Percentiles rank a stretch among this genome's conserved stretches.
phyloP scores from a whole-genome alignment of 2,329 filamentous ascomycete species.

The Tolypocladium endophyticum region DNA sequence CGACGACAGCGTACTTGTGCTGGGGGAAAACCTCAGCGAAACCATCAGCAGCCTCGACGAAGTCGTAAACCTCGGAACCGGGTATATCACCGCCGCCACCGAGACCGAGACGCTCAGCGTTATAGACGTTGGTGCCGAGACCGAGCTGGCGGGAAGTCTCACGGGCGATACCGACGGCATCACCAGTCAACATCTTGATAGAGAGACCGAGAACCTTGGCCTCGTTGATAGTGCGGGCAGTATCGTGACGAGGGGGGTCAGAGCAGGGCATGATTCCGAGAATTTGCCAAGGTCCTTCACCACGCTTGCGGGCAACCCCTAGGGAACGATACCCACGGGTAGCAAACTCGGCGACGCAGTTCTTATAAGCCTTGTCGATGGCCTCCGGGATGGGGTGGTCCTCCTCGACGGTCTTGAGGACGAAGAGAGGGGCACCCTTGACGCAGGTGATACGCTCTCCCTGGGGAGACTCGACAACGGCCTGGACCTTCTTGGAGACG shows the following conservation, averaged over 20 bases:
- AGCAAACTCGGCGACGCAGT: constrained; percentile 85
- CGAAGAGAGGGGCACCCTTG: constrained; percentile 83
- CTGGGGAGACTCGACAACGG: constrained; percentile 70
- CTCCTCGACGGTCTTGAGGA: constrained; percentile 78
- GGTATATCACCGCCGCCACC: constrained; percentile 87
- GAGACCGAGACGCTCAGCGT: constrained; percentile 83
- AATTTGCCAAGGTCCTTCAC: constrained; percentile 75
- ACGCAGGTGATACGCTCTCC: constrained; percentile 81
- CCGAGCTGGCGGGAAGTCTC: constrained; percentile 87
- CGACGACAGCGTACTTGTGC: constrained; percentile 91
- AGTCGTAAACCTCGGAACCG: constrained; percentile 88
- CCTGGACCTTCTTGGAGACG: constrained; percentile 86
- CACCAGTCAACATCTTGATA: constrained; percentile 95
- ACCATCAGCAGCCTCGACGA: constrained; percentile 89
- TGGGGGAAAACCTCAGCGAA: constrained; percentile 92
- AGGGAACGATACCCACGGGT: constrained; percentile 90
- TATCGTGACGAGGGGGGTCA: constrained; percentile 84
- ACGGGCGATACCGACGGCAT: constrained; percentile 85
- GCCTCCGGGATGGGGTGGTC: constrained; percentile 70
- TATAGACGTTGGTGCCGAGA: constrained; percentile 88
- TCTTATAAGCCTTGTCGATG: constrained; percentile 77
- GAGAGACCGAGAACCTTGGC: constrained; percentile 79
- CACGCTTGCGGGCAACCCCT: constrained; percentile 84
- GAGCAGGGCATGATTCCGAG: constrained; percentile 93
- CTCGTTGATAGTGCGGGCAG: constrained; percentile 81